phyloP scores from a whole-genome alignment of 805 yeast genomes.

The Ogataea dorogensis region DNA sequence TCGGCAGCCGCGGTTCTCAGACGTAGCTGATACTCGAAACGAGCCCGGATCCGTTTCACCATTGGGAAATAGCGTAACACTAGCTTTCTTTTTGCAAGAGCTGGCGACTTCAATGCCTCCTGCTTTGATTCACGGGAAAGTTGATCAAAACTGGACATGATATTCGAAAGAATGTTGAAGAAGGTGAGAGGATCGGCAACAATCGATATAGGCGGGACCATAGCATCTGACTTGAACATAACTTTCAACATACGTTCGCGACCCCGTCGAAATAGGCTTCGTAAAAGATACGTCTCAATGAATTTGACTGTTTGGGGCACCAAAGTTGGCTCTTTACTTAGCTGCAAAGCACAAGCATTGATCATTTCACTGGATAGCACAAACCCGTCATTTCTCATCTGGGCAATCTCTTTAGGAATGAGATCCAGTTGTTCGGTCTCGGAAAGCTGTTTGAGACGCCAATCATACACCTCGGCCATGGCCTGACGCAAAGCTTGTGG shows the following conservation, averaged over 20 bases:
- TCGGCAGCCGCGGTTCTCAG: background rate
- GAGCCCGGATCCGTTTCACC: background rate
- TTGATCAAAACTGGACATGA: no score
- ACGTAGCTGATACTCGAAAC: background rate
- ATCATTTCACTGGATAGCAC: slow-evolving; percentile 26
- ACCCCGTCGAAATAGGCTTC: slow-evolving; percentile 17
- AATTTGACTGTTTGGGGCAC: slow-evolving; percentile 26
- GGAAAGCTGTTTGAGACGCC: slow-evolving; percentile 28
- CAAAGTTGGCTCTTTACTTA: slow-evolving; percentile 21
- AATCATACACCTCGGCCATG: slow-evolving; percentile 31
- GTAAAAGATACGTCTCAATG: slow-evolving; percentile 29
- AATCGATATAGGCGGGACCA: background rate
- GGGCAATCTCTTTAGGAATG: slow-evolving; percentile 18
- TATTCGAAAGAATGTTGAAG: slow-evolving; percentile 11
- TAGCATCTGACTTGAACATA: slow-evolving; percentile 8
- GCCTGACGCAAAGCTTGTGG: slow-evolving; percentile 29
- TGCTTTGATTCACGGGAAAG: no score
- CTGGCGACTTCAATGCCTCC: no score
- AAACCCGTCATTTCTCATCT: slow-evolving; percentile 26
- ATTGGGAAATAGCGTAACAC: background rate
- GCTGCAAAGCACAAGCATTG: slow-evolving; percentile 28
- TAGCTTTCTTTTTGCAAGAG: background rate
- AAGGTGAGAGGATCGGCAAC: slow-evolving; percentile 8
- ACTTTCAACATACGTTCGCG: slow-evolving; percentile 4
- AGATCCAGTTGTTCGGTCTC: slow-evolving; percentile 24